Evolutionary conservation across 2,329 filamentous ascomycete genomes (phyloP).

Genomic region (Paecilomyces formosus): DNA sequence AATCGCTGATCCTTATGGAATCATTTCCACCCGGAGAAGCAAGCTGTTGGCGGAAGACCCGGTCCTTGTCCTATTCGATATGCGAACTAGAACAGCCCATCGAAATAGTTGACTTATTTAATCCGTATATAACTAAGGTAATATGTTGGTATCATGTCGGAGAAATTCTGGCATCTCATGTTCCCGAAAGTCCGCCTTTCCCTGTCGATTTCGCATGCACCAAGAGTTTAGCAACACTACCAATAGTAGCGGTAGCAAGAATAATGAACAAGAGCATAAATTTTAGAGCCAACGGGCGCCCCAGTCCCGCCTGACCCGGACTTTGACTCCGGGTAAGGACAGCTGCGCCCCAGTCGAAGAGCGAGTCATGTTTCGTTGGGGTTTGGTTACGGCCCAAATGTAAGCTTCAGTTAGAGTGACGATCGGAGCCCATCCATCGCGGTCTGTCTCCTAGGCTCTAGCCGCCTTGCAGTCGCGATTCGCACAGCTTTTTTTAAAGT

Average conservation of each 20-base stretch:
- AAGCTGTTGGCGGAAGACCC: neutral
- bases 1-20: neutral
- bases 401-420: neutral
- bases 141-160: neutral
- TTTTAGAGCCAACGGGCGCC: too few relatives aligned
- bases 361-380: neutral
- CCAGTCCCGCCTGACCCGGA: too few relatives aligned
- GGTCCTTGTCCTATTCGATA: neutral
- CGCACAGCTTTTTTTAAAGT: neutral
- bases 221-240: too few relatives aligned
- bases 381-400: neutral
- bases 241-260: too few relatives aligned
- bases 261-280: too few relatives aligned
- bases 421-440: neutral
- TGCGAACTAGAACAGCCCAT: neutral
- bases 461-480: neutral
- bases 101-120: neutral
- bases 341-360: too few relatives aligned
- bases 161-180: too few relatives aligned
- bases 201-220: too few relatives aligned
- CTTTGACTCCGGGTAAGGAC: too few relatives aligned
- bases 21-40: neutral
- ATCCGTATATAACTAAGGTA: too few relatives aligned
- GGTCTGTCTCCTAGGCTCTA: neutral
- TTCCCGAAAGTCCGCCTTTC: too few relatives aligned